Percentiles rank a stretch among this genome's conserved stretches.
These are phyloP conservation scores for Talaromyces proteolyticus DNA, from an alignment of 495 filamentous ascomycete genomes.

Conservation along the genomic window DNA sequence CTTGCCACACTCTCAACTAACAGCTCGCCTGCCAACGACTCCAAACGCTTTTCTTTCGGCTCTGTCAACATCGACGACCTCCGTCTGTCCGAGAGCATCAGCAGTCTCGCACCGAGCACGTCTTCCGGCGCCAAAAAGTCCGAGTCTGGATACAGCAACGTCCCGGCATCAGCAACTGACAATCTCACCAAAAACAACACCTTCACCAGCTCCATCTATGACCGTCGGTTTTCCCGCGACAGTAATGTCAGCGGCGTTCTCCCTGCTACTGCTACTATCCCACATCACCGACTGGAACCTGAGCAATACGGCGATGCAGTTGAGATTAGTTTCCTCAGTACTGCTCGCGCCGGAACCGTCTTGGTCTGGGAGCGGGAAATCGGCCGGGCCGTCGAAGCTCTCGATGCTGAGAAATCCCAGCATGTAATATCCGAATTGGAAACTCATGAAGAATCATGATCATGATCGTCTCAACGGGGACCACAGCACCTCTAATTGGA, in stretches of 20 bases:
- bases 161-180: background rate
- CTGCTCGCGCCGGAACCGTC: slow-evolving; percentile 84
- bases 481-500: too few species aligned
- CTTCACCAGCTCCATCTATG: background rate
- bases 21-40: slow-evolving; percentile 46
- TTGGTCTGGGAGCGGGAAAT: slow-evolving; percentile 74
- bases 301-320: slow-evolving; percentile 48
- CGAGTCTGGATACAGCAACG: background rate
- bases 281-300: slow-evolving; percentile 31
- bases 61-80: slow-evolving; percentile 8
- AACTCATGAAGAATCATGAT: background rate
- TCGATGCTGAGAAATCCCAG: slow-evolving; percentile 39
- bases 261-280: background rate
- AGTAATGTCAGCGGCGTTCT: background rate
- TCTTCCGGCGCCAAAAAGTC: slow-evolving; percentile 7
- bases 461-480: too few species aligned
- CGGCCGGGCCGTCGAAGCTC: slow-evolving; percentile 60
- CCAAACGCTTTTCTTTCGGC: slow-evolving; percentile 10
- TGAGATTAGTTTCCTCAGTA: slow-evolving; percentile 90
- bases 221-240: slow-evolving; percentile 1
- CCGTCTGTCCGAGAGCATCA: slow-evolving; percentile 4
- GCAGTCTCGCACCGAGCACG: slow-evolving; percentile 10
- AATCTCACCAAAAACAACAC: background rate
- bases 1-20: slow-evolving; percentile 49
- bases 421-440: background rate